Evolutionary conservation across 2,329 filamentous ascomycete genomes (phyloP).

Genomic region (Exophiala oligosperma): DNA sequence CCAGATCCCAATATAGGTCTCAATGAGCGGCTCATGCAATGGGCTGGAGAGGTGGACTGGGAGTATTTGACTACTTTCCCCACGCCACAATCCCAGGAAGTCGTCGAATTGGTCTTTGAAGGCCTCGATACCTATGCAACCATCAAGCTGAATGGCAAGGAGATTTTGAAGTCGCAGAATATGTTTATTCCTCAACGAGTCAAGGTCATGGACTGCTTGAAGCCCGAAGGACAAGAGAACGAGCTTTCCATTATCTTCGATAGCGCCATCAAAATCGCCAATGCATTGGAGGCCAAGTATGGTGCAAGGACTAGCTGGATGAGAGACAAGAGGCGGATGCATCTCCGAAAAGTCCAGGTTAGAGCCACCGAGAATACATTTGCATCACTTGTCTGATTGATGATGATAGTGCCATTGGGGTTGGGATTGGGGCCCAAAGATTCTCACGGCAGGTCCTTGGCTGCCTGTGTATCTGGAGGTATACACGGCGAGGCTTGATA

Average conservation of each 20-base stretch:
- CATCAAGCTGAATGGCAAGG: constrained; percentile 66
- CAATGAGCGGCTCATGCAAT: neutral
- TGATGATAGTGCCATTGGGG: constrained; percentile 57
- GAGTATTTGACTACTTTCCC: neutral
- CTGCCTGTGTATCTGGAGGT: constrained; percentile 62
- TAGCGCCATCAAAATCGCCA: constrained; percentile 37
- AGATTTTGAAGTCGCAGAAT: constrained; percentile 69
- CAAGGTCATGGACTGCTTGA: constrained; percentile 39
- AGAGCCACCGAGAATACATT: too few relatives aligned
- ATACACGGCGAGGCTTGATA: neutral
- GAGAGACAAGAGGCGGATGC: constrained; percentile 18
- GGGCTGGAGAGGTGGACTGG: neutral
- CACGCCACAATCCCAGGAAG: neutral
- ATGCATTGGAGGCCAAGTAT: too few relatives aligned
- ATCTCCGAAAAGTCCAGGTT: constrained; percentile 54
- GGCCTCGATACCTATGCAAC: constrained; percentile 78
- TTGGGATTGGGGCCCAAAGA: constrained; percentile 69
- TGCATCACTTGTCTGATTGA: too few relatives aligned
- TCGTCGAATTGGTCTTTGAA: constrained; percentile 62
- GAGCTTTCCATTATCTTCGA: constrained; percentile 50
- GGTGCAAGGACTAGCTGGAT: constrained; percentile 31
- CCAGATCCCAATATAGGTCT: neutral
- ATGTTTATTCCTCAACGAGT: constrained; percentile 76
- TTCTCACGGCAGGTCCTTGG: constrained; percentile 66
- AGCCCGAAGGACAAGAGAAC: constrained; percentile 29